Evolutionary conservation across 768 basidiomycete genomes (phyloP).

Genomic region (Leccinellum albellum): DNA sequence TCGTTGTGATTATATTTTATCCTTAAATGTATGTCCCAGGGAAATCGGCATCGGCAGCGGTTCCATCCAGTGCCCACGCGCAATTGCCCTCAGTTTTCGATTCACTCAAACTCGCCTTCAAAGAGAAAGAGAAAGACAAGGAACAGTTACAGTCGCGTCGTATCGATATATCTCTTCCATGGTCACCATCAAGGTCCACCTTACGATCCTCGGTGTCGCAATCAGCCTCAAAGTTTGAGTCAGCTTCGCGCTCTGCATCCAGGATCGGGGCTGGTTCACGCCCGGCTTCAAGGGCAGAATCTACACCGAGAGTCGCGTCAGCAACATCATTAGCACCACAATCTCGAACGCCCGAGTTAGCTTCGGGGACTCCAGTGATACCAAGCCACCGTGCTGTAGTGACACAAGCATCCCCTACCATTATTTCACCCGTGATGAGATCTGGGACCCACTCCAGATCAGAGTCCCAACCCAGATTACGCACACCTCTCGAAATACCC

Average conservation of each 20-base stretch:
- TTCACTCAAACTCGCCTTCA: conserved; percentile 18
- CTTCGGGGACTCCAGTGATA: neutral
- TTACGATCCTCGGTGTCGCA: conserved; percentile 14
- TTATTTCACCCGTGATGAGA: neutral
- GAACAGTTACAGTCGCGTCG: conserved; percentile 27
- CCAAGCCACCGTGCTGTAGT: neutral
- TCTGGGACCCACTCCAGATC: conserved; percentile 25
- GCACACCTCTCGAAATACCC: conserved; percentile 3
- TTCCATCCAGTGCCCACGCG: conserved; percentile 11
- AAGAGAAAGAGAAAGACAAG: conserved; percentile 28
- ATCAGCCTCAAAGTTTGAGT: conserved; percentile 13
- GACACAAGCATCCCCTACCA: neutral
- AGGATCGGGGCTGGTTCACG: conserved; percentile 14
- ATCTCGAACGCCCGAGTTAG: neutral
- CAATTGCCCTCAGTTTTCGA: conserved; percentile 17
- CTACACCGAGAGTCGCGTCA: neutral
- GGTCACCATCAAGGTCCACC: conserved; percentile 24
- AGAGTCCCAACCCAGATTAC: conserved; percentile 35
- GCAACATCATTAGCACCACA: neutral
- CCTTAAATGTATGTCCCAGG: conserved; percentile 21
- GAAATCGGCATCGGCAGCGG: conserved; percentile 30
- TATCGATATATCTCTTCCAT: conserved; percentile 35
- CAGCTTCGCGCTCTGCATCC: conserved; percentile 17
- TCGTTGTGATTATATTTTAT: conserved; percentile 1
- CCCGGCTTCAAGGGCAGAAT: conserved; percentile 15